Percentiles rank a stretch among this genome's conserved stretches.
phyloP scores from a whole-genome alignment of 2,329 filamentous ascomycete species.

The Passalora sequoiae region DNA sequence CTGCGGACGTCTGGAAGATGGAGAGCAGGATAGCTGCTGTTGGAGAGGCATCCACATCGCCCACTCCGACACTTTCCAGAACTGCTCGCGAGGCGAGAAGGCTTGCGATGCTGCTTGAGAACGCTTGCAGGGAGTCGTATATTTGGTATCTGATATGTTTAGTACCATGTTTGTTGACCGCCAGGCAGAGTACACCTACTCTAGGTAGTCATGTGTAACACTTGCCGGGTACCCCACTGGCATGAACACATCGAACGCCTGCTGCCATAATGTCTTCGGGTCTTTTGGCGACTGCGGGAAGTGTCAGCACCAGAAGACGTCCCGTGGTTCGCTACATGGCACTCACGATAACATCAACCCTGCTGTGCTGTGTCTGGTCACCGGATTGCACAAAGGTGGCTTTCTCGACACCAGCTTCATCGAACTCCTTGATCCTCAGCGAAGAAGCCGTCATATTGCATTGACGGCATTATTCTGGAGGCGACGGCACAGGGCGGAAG shows the following conservation, averaged over 20 bases:
- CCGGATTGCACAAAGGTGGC: slow-evolving; percentile 47
- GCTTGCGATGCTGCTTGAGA: slow-evolving; percentile 74
- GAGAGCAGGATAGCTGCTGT: slow-evolving; percentile 77
- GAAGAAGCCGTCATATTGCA: slow-evolving; percentile 12
- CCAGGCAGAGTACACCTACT: slow-evolving; percentile 50
- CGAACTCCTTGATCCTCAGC: slow-evolving; percentile 36
- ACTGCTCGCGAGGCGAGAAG: slow-evolving; percentile 78
- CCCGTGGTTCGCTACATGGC: too few species aligned
- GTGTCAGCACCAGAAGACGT: too few species aligned
- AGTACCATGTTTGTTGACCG: background rate
- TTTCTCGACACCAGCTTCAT: slow-evolving; percentile 48
- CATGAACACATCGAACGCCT: slow-evolving; percentile 66
- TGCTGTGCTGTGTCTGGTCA: slow-evolving; percentile 23
- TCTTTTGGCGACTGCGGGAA: slow-evolving; percentile 12
- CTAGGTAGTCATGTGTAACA: slow-evolving; percentile 77
- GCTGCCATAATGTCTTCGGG: slow-evolving; percentile 32
- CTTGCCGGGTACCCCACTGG: slow-evolving; percentile 84
- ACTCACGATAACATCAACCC: slow-evolving; percentile 46
- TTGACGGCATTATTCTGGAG: background rate
- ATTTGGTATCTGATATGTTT: slow-evolving; percentile 55
- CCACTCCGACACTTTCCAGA: slow-evolving; percentile 72
- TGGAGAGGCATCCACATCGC: slow-evolving; percentile 70
- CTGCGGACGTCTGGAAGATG: slow-evolving; percentile 75
- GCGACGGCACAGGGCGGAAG: background rate
- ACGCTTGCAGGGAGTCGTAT: slow-evolving; percentile 77